Evolutionary conservation across 495 filamentous ascomycete genomes (phyloP).

Genomic region (Aeminium ludgeri): DNA sequence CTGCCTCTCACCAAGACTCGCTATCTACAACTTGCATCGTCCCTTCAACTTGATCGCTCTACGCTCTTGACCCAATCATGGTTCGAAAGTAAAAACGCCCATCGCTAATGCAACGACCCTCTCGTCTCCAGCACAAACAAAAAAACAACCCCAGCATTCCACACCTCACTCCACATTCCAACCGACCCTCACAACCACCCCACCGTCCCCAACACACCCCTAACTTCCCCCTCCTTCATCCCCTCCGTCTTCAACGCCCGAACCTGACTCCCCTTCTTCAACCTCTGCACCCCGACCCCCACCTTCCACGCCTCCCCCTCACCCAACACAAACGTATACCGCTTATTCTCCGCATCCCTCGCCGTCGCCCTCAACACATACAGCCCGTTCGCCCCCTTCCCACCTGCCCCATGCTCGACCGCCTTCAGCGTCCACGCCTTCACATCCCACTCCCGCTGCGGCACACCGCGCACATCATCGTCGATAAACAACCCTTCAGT

Average conservation of each 20-base stretch:
- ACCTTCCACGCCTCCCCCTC: slow-evolving; percentile 92
- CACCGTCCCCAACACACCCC: slow-evolving; percentile 40
- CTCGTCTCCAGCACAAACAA: too few relatives aligned
- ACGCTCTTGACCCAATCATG: too few relatives aligned
- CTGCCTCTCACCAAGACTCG: too few relatives aligned
- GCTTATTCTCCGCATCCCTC: slow-evolving; percentile 66
- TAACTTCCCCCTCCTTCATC: slow-evolving; percentile 38
- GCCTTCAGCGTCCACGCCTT: slow-evolving; percentile 93
- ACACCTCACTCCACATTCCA: background rate
- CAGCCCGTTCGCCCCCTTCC: slow-evolving; percentile 20
- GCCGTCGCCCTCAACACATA: slow-evolving; percentile 72
- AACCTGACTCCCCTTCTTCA: slow-evolving; percentile 52
- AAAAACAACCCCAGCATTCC: too few relatives aligned
- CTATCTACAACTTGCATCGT: too few relatives aligned
- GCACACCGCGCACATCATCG: slow-evolving; percentile 72
- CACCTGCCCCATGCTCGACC: slow-evolving; percentile 56
- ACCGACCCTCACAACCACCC: slow-evolving; percentile 35
- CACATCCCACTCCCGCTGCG: slow-evolving; percentile 92
- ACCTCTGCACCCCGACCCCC: slow-evolving; percentile 54
- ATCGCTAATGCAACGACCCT: too few relatives aligned
- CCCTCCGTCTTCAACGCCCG: slow-evolving; percentile 26
- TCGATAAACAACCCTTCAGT: slow-evolving; percentile 93
- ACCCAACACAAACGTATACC: slow-evolving; percentile 65
- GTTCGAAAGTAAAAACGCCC: too few relatives aligned
- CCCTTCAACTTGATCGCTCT: too few relatives aligned